Percentiles rank a stretch among this genome's conserved stretches.
phyloP scores from a whole-genome alignment of 345 rosid genomes.

The Brassica juncea region DNA sequence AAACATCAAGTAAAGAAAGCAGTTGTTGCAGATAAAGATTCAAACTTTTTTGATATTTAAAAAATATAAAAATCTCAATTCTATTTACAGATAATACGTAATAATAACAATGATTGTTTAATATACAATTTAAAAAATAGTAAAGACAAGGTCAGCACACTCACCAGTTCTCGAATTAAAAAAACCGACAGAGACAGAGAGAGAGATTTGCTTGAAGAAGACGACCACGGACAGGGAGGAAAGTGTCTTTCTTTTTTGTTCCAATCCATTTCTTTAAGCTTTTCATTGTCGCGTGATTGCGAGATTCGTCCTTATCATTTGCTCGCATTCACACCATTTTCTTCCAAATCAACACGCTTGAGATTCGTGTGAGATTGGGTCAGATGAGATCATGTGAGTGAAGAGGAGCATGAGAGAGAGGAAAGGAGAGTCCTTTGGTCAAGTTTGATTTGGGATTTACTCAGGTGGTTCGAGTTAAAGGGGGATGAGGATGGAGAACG shows the following conservation, averaged over 20 bases:
- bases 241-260: background rate
- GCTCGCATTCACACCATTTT: background rate
- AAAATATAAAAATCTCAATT: background rate
- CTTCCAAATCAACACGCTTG: background rate
- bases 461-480: slow-evolving; percentile 11
- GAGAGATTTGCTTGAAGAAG: background rate
- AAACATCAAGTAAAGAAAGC: background rate
- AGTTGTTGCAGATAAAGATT: background rate
- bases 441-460: slow-evolving; percentile 3
- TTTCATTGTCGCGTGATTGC: background rate
- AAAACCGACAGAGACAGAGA: background rate
- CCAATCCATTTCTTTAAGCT: background rate
- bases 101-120: background rate
- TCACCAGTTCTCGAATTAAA: background rate
- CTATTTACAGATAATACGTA: background rate
- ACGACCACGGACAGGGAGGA: background rate
- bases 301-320: background rate
- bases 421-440: slow-evolving; percentile 24
- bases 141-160: background rate
- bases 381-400: too few relatives aligned
- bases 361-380: background rate
- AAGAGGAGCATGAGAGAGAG: background rate
- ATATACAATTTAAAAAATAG: background rate
- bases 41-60: background rate
- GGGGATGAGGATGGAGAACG: slow-evolving; percentile 68